Evolutionary conservation across 352 stramenopile genomes (phyloP), one percentile per base, ranked within the genome.

Genomic region (Globisporangium splendens): DNA sequence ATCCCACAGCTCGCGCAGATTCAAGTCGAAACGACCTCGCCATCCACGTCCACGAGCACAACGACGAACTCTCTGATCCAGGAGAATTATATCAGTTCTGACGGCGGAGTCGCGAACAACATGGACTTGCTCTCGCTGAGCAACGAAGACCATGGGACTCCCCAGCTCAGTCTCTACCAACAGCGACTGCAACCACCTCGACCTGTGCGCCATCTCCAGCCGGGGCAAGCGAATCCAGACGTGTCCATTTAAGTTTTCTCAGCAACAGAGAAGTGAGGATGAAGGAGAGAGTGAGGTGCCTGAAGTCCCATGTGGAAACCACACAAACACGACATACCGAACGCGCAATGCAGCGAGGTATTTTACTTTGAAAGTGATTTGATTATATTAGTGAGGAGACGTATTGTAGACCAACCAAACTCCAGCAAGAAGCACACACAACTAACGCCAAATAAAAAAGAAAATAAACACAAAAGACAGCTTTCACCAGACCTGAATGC

Each of bases 1-100:
- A 86, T 96, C 22, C 86, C 84, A 1, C 75, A 86, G 50, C 71
- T 96, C 0, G 66, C 74, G 3, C 60, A 79, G 58, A 96, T 96
- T 31, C 82, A 86, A 12, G 78, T 94, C 8, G 79, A 93, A 35
- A 68, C 68, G 24, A 54, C 51, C 22, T 82, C 77, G 13, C 65
- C 77, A 1, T 48, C 72, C 11, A 57, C 53, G 7, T 79, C 77
- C 1, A 65, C 74, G 60, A 79, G 68, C 17, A 70, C 77, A 24
- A 35, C 28, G 28, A 73, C 80, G 22, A 72, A 69, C 50, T 69
- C 68, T 14, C 50, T 88, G 31, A 86, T 93, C 51, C 80, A 87
- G 4, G 83, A 93, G 46, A 72, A 91, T 56, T 91, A 93, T 66
- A 89, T 91, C 33, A 75, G 79, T 5, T 83, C 77, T 1, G 77